phyloP scores from a whole-genome alignment of 352 stramenopile genomes.

The Aphanomyces invadans region DNA sequence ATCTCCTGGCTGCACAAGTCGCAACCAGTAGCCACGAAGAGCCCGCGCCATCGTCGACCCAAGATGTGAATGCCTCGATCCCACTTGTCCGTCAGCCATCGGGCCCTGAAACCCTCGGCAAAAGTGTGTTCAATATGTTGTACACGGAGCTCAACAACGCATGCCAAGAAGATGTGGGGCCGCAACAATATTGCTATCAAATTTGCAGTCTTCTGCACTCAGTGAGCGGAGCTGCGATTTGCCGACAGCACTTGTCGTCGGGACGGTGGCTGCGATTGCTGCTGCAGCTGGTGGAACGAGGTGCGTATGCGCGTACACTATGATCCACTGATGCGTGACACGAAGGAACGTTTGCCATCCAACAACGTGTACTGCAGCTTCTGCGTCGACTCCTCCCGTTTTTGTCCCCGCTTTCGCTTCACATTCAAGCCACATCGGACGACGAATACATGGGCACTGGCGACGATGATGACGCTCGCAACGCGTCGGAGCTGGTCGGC shows the following conservation, averaged over 20 bases:
- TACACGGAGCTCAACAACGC: conserved; percentile 86
- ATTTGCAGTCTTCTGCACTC: conserved; percentile 83
- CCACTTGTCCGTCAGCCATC: conserved; percentile 75
- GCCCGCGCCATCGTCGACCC: too few relatives aligned
- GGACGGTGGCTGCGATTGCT: conserved; percentile 75
- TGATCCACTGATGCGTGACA: conserved; percentile 1
- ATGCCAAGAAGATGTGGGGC: conserved; percentile 41
- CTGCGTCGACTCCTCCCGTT: conserved; percentile 68
- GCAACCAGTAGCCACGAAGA: conserved; percentile 44
- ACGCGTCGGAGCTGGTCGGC: not conserved
- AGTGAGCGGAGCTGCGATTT: conserved; percentile 76
- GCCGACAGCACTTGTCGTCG: conserved; percentile 72
- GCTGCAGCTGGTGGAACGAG: conserved; percentile 56
- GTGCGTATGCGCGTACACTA: too few relatives aligned
- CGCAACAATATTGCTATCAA: conserved; percentile 81
- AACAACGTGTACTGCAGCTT: conserved; percentile 75
- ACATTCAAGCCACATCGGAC: conserved; percentile 10
- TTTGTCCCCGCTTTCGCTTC: conserved; percentile 27
- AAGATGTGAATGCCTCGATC: conserved; percentile 40
- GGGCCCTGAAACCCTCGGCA: conserved; percentile 78
- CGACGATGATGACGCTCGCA: not conserved
- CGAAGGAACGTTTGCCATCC: conserved; percentile 59
- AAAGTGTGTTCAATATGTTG: conserved; percentile 88
- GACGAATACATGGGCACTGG: conserved; percentile 1
- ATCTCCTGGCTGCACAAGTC: conserved; percentile 82